Conservation (phyloP, 805 yeast genomes). For the Phaffomyces thermotolerans region DNA sequence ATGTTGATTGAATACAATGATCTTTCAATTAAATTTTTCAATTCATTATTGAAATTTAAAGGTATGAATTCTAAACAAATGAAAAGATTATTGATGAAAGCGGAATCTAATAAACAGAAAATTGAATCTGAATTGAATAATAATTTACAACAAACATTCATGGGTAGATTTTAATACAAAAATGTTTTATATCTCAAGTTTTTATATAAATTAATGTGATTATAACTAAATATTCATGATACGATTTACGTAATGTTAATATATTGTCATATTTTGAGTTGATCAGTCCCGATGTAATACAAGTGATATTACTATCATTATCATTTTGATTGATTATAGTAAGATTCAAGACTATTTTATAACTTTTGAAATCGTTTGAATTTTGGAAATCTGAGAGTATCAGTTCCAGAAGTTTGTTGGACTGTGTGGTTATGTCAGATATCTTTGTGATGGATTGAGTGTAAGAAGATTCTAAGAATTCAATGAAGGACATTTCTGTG, state of each 20-base stretch:
- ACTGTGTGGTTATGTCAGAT: no score
- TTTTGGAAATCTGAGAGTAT: not conserved
- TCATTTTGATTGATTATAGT: not conserved
- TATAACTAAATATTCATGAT: not conserved
- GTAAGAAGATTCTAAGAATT: no score
- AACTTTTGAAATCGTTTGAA: not conserved
- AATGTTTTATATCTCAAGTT: not conserved
- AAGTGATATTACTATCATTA: conserved; percentile 2
- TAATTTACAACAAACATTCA: conserved; percentile 3
- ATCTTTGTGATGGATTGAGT: no score
- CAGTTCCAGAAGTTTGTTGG: no score
- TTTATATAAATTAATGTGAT: conserved; percentile 6
- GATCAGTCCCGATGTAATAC: conserved; percentile 1
- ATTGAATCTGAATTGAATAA: conserved; percentile 1
- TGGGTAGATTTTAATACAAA: conserved; percentile 2
- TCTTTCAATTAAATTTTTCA: conserved; percentile 7
- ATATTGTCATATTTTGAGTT: conserved; percentile 7
- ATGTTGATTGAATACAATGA: conserved; percentile 8
- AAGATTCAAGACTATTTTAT: conserved; percentile 2
- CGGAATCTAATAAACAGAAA: conserved; percentile 5
- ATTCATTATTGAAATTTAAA: conserved; percentile 6
- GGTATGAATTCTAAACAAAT: conserved; percentile 2
- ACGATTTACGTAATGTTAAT: not conserved
- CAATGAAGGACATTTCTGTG: no score
- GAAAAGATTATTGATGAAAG: conserved; percentile 3